Evolutionary conservation across 1,284 basidiomycete species (phyloP).

Genomic region (Rhodotorula mucilaginosa): DNA sequence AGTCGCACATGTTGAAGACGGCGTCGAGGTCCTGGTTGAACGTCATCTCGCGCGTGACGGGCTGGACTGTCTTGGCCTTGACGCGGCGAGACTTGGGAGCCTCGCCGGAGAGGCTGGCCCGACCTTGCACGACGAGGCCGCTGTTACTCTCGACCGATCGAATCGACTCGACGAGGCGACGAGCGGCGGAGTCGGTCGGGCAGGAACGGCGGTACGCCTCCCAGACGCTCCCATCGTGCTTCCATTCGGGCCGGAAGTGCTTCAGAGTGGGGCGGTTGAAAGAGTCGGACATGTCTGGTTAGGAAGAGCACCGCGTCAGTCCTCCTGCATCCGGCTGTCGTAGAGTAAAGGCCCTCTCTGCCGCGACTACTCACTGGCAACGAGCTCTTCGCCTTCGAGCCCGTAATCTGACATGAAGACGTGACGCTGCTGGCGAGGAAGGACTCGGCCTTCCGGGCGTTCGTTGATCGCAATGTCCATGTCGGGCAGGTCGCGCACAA

Average conservation of each 20-base stretch:
- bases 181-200: constrained; percentile 69
- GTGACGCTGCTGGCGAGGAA: constrained; percentile 66
- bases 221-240: constrained; percentile 79
- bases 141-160: constrained; percentile 51
- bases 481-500: constrained; percentile 66
- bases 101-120: constrained; percentile 34
- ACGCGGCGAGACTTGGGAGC: constrained; percentile 39
- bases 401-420: constrained; percentile 38
- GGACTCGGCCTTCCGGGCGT: constrained; percentile 82
- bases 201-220: constrained; percentile 88
- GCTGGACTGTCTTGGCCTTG: constrained; percentile 56
- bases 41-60: constrained; percentile 56
- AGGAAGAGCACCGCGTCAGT: background rate
- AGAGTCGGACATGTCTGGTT: constrained; percentile 42
- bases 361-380: constrained; percentile 46
- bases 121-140: constrained; percentile 45
- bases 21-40: constrained; percentile 56
- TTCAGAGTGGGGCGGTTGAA: constrained; percentile 46
- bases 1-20: constrained; percentile 70
- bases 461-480: constrained; percentile 89
- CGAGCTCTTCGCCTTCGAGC: constrained; percentile 34
- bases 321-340: background rate
- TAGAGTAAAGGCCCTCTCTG: background rate
- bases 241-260: constrained; percentile 79
- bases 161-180: constrained; percentile 74